Conservation (phyloP, 768 basidiomycete genomes). For the Leccinum longicurvipes region DNA sequence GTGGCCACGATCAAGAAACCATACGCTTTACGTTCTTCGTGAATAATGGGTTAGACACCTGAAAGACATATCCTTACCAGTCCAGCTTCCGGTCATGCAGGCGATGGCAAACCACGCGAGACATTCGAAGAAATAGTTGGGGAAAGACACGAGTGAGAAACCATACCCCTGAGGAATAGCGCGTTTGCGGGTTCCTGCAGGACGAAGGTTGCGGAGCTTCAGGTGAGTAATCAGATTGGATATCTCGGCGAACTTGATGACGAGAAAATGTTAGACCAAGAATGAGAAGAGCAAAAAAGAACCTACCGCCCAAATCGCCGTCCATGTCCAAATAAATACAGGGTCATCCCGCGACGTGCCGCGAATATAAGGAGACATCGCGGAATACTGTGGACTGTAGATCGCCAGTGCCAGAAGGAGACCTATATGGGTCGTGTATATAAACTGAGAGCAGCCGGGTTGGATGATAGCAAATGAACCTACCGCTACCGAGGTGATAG, state of each 20-base stretch:
- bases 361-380: conserved; percentile 56
- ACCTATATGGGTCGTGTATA: conserved; percentile 36
- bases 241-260: conserved; percentile 68
- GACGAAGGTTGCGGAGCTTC: conserved; percentile 79
- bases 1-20: conserved; percentile 62
- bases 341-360: conserved; percentile 64
- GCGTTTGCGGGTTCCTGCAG: conserved; percentile 71
- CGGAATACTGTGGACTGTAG: conserved; percentile 78
- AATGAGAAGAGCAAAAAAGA: not conserved
- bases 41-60: not conserved
- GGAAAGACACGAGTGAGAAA: conserved; percentile 81
- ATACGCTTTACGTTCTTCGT: conserved; percentile 40
- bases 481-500: conserved; percentile 79
- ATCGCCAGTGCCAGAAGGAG: conserved; percentile 74
- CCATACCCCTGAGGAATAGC: conserved; percentile 93
- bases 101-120: conserved; percentile 71
- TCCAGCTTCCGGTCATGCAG: conserved; percentile 73
- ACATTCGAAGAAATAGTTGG: conserved; percentile 93
- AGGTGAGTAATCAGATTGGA: conserved; percentile 85
- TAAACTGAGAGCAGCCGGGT: not conserved
- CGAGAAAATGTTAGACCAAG: not conserved
- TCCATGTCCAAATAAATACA: conserved; percentile 62
- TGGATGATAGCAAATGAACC: not conserved
- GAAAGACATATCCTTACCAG: conserved; percentile 46
- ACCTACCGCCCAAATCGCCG: conserved; percentile 75